phyloP scores from a whole-genome alignment of 2,329 filamentous ascomycete genomes.

The Fusarium sarcochroum region DNA sequence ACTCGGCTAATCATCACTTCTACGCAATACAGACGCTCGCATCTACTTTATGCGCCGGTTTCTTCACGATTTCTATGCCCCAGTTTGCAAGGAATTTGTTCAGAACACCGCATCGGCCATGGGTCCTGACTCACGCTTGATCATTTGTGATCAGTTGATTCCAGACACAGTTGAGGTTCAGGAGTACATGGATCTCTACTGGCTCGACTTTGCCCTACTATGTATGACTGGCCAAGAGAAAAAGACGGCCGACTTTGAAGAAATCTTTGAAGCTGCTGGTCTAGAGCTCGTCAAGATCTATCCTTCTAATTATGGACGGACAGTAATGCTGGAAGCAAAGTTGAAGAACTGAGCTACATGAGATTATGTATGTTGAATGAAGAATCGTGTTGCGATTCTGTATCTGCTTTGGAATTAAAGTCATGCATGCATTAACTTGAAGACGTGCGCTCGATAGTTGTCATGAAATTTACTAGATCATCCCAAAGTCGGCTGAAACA shows the following conservation, averaged over 20 bases:
- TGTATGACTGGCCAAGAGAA: constrained; percentile 53
- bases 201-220: constrained; percentile 52
- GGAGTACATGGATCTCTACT: constrained; percentile 49
- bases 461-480: too few species aligned
- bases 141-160: constrained; percentile 55
- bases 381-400: too few species aligned
- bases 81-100: constrained; percentile 51
- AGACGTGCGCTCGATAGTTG: too few species aligned
- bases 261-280: constrained; percentile 51
- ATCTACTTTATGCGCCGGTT: constrained; percentile 54
- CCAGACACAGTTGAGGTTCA: constrained; percentile 50
- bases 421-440: too few species aligned
- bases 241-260: constrained; percentile 49
- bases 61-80: constrained; percentile 52
- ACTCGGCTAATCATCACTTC: background rate
- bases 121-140: constrained; percentile 52
- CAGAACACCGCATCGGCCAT: constrained; percentile 51
- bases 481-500: too few species aligned
- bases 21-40: constrained; percentile 46
- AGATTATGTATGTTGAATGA: too few species aligned
- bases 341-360: constrained; percentile 27
- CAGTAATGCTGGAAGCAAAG: constrained; percentile 52
- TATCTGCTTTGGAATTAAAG: too few species aligned
- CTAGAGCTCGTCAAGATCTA: constrained; percentile 53
- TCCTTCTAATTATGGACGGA: constrained; percentile 49